Percentiles rank a stretch among this genome's conserved stretches.
Conservation (phyloP, 352 stramenopile genomes). For the Hyaloperonospora brassicae region DNA sequence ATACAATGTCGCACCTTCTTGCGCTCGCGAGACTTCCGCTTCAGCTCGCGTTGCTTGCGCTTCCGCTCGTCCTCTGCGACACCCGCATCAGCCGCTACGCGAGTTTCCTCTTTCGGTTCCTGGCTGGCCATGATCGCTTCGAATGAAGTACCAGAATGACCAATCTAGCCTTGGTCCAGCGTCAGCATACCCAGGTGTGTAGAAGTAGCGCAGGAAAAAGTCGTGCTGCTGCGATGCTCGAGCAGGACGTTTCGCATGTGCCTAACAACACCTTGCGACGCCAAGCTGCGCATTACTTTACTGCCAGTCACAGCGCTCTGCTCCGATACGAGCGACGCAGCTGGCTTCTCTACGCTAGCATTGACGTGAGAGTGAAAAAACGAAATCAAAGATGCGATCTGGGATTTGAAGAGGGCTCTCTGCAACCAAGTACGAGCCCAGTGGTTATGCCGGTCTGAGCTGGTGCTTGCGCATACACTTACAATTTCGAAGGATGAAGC, state of each 20-base stretch:
- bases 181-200: constrained; percentile 28
- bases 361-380: constrained; percentile 28
- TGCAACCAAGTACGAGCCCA: too few relatives aligned
- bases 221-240: constrained; percentile 19
- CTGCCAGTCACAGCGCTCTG: constrained; percentile 19
- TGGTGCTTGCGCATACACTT: background rate
- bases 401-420: constrained; percentile 15
- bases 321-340: constrained; percentile 10
- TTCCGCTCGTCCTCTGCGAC: constrained; percentile 28
- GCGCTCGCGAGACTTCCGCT: constrained; percentile 36
- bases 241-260: constrained; percentile 24
- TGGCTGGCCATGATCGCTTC: constrained; percentile 22
- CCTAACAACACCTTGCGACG: constrained; percentile 12
- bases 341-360: constrained; percentile 29
- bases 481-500: background rate
- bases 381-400: constrained; percentile 8
- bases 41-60: constrained; percentile 39
- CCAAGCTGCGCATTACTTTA: constrained; percentile 23
- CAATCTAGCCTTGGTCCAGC: constrained; percentile 13
- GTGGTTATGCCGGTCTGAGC: too few relatives aligned
- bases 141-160: constrained; percentile 27
- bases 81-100: constrained; percentile 9
- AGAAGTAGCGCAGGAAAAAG: constrained; percentile 24
- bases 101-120: constrained; percentile 13
- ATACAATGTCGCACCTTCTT: constrained; percentile 27